phyloP scores from a whole-genome alignment of 495 filamentous ascomycete species.

The Penicillium goetzii region DNA sequence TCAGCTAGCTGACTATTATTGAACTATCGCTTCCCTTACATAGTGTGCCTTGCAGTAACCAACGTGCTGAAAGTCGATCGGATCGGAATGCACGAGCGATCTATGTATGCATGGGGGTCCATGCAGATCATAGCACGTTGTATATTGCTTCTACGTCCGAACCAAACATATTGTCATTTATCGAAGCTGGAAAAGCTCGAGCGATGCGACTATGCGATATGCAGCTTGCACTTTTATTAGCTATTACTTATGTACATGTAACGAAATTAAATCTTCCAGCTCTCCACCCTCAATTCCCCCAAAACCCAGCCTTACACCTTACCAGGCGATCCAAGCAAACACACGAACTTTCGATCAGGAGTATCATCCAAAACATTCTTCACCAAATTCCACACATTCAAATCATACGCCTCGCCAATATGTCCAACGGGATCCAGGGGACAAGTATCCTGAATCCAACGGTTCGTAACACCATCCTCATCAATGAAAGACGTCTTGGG shows the following conservation, averaged over 20 bases:
- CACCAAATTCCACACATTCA: conserved; percentile 58
- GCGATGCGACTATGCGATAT: neutral
- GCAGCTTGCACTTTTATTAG: neutral
- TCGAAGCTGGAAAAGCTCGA: neutral
- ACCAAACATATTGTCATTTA: neutral
- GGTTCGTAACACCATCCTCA: conserved; percentile 50
- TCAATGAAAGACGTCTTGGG: conserved; percentile 46
- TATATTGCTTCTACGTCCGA: neutral
- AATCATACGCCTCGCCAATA: conserved; percentile 56
- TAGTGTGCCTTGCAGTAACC: neutral
- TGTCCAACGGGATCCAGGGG: conserved; percentile 54
- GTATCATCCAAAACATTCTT: conserved; percentile 52
- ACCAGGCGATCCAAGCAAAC: conserved; percentile 43
- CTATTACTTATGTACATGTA: conserved; percentile 16
- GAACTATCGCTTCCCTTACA: neutral
- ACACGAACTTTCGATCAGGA: conserved; percentile 40
- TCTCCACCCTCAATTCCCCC: neutral
- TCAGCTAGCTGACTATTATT: neutral
- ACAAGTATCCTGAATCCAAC: conserved; percentile 52
- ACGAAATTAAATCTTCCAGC: neutral
- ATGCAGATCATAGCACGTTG: neutral
- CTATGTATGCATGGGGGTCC: neutral
- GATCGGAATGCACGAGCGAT: neutral
- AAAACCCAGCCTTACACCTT: conserved; percentile 21
- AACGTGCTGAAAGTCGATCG: neutral